These are phyloP conservation scores for Pythium biforme DNA, from an alignment of 352 stramenopile genomes.

Conservation along the genomic window DNA sequence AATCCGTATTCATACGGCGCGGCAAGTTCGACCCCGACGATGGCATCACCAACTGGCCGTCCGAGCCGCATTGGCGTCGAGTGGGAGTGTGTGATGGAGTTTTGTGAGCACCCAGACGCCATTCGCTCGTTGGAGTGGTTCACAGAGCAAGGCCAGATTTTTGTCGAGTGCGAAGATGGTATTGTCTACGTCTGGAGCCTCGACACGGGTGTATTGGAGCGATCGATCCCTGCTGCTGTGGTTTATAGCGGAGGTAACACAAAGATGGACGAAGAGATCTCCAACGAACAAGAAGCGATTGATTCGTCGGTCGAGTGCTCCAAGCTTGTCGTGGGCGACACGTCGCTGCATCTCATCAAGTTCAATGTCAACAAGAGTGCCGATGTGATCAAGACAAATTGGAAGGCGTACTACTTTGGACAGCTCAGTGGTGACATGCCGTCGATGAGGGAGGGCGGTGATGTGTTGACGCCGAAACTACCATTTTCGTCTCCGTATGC, in stretches of 20 bases:
- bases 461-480: slow-evolving; percentile 2
- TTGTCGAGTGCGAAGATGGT: slow-evolving; percentile 68
- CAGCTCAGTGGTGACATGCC: slow-evolving; percentile 15
- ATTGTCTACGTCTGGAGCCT: slow-evolving; percentile 83
- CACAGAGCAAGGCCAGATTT: slow-evolving; percentile 51
- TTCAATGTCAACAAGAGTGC: slow-evolving; percentile 66
- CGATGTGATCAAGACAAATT: slow-evolving; percentile 67
- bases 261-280: neutral
- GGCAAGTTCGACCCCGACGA: neutral
- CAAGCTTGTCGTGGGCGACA: slow-evolving; percentile 52
- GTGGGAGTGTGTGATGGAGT: slow-evolving; percentile 62
- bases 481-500: slow-evolving; percentile 45
- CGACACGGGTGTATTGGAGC: slow-evolving; percentile 75
- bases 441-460: neutral
- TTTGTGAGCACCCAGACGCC: slow-evolving; percentile 60
- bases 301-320: slow-evolving; percentile 41
- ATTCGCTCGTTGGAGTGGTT: slow-evolving; percentile 59
- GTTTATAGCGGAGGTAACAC: slow-evolving; percentile 35
- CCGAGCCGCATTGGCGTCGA: slow-evolving; percentile 29
- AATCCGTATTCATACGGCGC: slow-evolving; percentile 31
- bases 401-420: slow-evolving; percentile 58
- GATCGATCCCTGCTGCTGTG: slow-evolving; percentile 50
- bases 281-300: neutral
- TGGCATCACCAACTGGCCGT: slow-evolving; percentile 2
- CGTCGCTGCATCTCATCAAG: slow-evolving; percentile 57